phyloP scores from a whole-genome alignment of 2,329 filamentous ascomycete species.

The Podosphaera xanthii region DNA sequence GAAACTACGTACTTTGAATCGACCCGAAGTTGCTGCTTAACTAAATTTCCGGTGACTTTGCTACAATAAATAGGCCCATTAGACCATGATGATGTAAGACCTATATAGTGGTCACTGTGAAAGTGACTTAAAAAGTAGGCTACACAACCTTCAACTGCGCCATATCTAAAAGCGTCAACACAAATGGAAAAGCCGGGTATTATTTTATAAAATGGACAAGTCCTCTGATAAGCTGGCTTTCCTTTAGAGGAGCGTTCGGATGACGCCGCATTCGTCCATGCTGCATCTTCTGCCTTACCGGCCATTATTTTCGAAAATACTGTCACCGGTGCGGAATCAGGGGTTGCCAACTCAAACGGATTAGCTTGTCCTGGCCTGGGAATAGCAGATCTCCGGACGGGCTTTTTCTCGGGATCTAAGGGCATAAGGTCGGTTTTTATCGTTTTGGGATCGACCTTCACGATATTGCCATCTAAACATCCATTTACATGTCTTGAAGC shows the following conservation, averaged over 20 bases:
- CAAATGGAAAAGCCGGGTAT: slow-evolving; percentile 81
- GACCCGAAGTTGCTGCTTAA: slow-evolving; percentile 66
- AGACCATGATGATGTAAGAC: slow-evolving; percentile 65
- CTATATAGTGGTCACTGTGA: slow-evolving; percentile 93
- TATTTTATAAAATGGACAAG: slow-evolving; percentile 97
- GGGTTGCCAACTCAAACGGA: slow-evolving; percentile 37
- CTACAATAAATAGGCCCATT: slow-evolving; percentile 97
- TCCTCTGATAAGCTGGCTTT: slow-evolving; percentile 68
- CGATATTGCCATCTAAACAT: slow-evolving; percentile 66
- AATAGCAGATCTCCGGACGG: slow-evolving; percentile 39
- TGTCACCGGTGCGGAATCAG: slow-evolving; percentile 26
- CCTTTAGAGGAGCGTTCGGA: slow-evolving; percentile 57
- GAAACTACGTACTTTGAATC: slow-evolving; percentile 67
- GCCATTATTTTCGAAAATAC: slow-evolving; percentile 92
- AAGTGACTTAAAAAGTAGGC: slow-evolving; percentile 97
- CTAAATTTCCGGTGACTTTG: slow-evolving; percentile 71
- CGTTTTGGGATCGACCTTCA: slow-evolving; percentile 22
- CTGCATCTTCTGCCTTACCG: slow-evolving; percentile 66
- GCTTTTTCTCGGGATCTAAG: slow-evolving; percentile 20
- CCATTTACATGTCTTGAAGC: slow-evolving; percentile 73
- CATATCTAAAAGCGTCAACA: slow-evolving; percentile 90
- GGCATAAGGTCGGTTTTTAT: slow-evolving; percentile 10
- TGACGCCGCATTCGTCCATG: slow-evolving; percentile 72
- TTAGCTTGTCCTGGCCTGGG: slow-evolving; percentile 62
- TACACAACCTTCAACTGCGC: slow-evolving; percentile 72